Evolutionary conservation across 2,329 filamentous ascomycete species (phyloP).

Genomic region (Proliferodiscus dingleyae): DNA sequence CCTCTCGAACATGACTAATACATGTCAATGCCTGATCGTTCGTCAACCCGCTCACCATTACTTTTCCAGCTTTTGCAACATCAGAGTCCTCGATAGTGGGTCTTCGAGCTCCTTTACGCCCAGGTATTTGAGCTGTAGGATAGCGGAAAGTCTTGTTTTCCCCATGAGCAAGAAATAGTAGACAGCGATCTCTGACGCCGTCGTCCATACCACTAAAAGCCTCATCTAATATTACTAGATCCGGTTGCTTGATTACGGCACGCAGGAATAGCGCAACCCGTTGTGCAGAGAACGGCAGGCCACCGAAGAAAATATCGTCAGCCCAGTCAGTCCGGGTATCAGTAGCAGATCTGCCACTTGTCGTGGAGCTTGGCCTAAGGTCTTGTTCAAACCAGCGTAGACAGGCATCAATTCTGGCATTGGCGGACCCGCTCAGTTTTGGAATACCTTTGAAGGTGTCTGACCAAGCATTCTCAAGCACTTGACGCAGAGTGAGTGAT

Average conservation of each 20-base stretch:
- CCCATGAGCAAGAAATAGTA: constrained; percentile 69
- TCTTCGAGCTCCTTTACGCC: neutral
- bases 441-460: constrained; percentile 77
- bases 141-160: constrained; percentile 42
- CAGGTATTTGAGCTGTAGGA: constrained; percentile 4
- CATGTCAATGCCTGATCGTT: constrained; percentile 79
- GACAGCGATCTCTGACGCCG: constrained; percentile 76
- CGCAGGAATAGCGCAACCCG: constrained; percentile 80
- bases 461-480: constrained; percentile 83
- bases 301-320: constrained; percentile 61
- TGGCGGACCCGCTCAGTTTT: constrained; percentile 52
- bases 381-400: constrained; percentile 76
- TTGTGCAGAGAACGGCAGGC: constrained; percentile 75
- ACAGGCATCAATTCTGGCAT: constrained; percentile 59
- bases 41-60: constrained; percentile 57
- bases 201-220: constrained; percentile 84
- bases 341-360: constrained; percentile 12
- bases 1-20: constrained; percentile 85
- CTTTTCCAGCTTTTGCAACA: constrained; percentile 38
- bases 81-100: constrained; percentile 42
- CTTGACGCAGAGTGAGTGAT: constrained; percentile 64
- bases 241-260: constrained; percentile 72
- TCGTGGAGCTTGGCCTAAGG: constrained; percentile 45
- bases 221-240: constrained; percentile 82
- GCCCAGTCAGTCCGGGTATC: constrained; percentile 54